Conservation (phyloP, 129 eudicot genomes). For the Lactuca sativa region DNA sequence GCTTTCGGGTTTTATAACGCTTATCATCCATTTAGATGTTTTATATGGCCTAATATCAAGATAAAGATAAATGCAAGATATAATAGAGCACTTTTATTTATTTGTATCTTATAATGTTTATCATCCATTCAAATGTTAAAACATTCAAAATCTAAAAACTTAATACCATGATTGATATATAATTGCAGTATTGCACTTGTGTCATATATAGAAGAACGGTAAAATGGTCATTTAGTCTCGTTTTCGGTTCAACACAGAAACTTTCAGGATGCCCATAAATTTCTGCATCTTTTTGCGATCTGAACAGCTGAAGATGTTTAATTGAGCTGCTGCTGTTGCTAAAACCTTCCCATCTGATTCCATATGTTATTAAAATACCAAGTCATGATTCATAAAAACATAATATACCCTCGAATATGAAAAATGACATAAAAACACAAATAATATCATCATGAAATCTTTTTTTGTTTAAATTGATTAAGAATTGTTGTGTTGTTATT, state of each 20-base stretch:
- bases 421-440: no score
- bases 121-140: no score
- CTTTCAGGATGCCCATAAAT: slow-evolving; percentile 98
- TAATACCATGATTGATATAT: no score
- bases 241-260: not conserved
- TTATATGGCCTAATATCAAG: not conserved
- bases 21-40: not conserved
- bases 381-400: not conserved
- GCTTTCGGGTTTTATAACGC: not conserved
- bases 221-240: no score
- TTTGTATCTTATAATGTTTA: no score
- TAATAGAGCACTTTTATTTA: no score
- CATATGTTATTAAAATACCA: not conserved
- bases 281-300: slow-evolving; percentile 80
- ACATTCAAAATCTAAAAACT: no score
- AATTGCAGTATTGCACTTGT: no score
- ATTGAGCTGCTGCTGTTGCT: slow-evolving; percentile 89
- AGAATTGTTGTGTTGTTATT: not conserved
- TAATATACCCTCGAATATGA: no score
- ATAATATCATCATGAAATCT: not conserved
- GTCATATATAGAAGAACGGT: no score
- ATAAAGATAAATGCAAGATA: not conserved
- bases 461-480: not conserved
- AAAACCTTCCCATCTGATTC: slow-evolving; percentile 71
- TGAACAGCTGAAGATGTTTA: slow-evolving; percentile 74